Evolutionary conservation across 192 early-diverging fungal species (phyloP).

Genomic region (Backusella tarrabulga): DNA sequence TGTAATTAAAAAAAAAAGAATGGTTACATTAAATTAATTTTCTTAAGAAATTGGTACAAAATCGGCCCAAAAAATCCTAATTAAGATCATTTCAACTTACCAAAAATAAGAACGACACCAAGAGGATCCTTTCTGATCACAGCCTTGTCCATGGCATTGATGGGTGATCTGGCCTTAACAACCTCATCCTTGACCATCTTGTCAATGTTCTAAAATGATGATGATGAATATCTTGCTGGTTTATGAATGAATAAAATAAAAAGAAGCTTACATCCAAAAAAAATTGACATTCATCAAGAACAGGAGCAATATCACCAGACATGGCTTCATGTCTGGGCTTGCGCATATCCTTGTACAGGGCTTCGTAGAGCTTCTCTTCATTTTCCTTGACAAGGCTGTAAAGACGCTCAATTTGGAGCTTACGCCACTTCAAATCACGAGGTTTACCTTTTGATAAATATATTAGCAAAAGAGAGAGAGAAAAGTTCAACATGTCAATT

Average conservation of each 20-base stretch:
- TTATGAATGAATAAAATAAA: too few relatives aligned
- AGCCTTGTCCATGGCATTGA: conserved; percentile 45
- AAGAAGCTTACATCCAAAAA: conserved; percentile 29
- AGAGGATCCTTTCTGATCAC: conserved; percentile 72
- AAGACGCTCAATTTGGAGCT: conserved; percentile 62
- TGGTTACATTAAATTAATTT: not conserved
- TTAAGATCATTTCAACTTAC: conserved; percentile 18
- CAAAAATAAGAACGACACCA: conserved; percentile 73
- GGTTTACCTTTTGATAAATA: conserved; percentile 35
- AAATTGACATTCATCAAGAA: conserved; percentile 44
- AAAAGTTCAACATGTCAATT: not conserved
- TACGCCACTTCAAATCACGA: conserved; percentile 45
- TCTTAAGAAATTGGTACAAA: not conserved
- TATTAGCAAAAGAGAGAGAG: not conserved
- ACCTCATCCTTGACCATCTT: conserved; percentile 50
- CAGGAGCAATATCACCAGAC: conserved; percentile 52
- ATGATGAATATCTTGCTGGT: not conserved
- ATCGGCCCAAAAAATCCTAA: not conserved
- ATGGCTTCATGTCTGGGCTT: conserved; percentile 55
- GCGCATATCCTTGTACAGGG: conserved; percentile 56
- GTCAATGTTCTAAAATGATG: conserved; percentile 48
- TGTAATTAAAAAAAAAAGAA: not conserved
- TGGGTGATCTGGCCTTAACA: conserved; percentile 33
- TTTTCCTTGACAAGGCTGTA: conserved; percentile 61
- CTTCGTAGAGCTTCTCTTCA: conserved; percentile 51